Percentiles rank a stretch among this genome's conserved stretches.
Conservation (phyloP, 176 grass and related monocot genomes). For the Urochloa ruziziensis region DNA sequence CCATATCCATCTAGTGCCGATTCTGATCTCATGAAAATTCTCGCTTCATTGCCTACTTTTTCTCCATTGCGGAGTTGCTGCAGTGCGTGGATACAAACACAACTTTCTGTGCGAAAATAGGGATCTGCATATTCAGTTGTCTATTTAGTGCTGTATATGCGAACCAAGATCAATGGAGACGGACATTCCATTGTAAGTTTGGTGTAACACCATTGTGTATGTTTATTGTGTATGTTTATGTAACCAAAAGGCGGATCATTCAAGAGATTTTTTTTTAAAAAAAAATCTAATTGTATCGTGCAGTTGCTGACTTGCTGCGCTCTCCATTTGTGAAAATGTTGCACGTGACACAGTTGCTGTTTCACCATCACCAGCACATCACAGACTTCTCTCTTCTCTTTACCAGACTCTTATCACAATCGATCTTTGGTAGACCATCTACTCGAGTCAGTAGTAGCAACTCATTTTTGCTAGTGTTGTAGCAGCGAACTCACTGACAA, state of each 20-base stretch:
- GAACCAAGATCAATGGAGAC: not conserved
- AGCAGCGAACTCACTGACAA: not conserved
- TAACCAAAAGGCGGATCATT: not conserved
- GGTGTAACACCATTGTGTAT: not conserved
- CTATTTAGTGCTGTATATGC: not conserved
- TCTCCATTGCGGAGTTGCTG: not conserved
- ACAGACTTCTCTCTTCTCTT: not conserved
- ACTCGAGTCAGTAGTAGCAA: not conserved
- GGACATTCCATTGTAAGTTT: not conserved
- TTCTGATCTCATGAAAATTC: not conserved
- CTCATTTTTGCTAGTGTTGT: not conserved
- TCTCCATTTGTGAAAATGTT: not conserved
- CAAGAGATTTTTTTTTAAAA: not conserved
- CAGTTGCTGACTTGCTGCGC: too few species aligned
- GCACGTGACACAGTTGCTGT: not conserved
- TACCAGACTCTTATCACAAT: not conserved
- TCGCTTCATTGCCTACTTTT: not conserved
- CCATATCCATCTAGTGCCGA: not conserved
- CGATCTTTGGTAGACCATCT: not conserved
- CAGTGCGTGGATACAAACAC: not conserved
- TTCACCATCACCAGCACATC: not conserved
- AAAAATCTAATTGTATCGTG: not conserved
- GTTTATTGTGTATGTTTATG: not conserved
- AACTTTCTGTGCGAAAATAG: not conserved
- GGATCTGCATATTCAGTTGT: not conserved